These are phyloP conservation scores for Teratosphaeria pseudoeucalypti DNA, from an alignment of 2,329 filamentous ascomycete genomes.

Conservation along the genomic window DNA sequence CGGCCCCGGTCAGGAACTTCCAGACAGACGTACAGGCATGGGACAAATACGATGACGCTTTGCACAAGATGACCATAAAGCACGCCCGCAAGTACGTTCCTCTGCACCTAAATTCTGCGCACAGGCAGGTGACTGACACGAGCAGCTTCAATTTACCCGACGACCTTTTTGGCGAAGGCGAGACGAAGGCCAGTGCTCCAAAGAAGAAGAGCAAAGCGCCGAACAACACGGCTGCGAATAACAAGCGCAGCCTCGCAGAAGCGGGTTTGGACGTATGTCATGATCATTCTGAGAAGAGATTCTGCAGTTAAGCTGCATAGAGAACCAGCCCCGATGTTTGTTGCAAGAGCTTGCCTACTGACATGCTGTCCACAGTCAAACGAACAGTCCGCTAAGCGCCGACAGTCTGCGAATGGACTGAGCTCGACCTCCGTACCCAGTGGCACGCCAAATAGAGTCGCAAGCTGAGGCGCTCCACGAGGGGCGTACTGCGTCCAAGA, in stretches of 20 bases:
- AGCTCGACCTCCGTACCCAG: slow-evolving; percentile 1
- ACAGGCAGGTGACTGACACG: slow-evolving; percentile 8
- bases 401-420: slow-evolving; percentile 13
- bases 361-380: slow-evolving; percentile 14
- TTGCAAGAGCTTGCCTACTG: slow-evolving; percentile 1
- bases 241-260: slow-evolving; percentile 36
- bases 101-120: not conserved
- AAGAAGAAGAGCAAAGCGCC: slow-evolving; percentile 31
- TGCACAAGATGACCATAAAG: slow-evolving; percentile 70
- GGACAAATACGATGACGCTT: slow-evolving; percentile 62
- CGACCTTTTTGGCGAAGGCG: slow-evolving; percentile 77
- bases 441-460: slow-evolving; percentile 1
- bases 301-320: not conserved
- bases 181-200: slow-evolving; percentile 40
- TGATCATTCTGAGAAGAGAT: not conserved
- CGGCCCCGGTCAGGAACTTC: slow-evolving; percentile 75
- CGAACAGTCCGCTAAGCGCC: slow-evolving; percentile 24
- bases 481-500: not conserved
- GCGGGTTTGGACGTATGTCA: slow-evolving; percentile 38
- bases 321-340: not conserved
- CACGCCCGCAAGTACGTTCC: slow-evolving; percentile 70
- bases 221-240: slow-evolving; percentile 17
- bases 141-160: slow-evolving; percentile 73
- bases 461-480: not conserved
- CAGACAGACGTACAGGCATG: slow-evolving; percentile 70